Percentiles rank a stretch among this genome's conserved stretches.
Conservation (phyloP, 352 stramenopile species). For the Phytophthora litchii region DNA sequence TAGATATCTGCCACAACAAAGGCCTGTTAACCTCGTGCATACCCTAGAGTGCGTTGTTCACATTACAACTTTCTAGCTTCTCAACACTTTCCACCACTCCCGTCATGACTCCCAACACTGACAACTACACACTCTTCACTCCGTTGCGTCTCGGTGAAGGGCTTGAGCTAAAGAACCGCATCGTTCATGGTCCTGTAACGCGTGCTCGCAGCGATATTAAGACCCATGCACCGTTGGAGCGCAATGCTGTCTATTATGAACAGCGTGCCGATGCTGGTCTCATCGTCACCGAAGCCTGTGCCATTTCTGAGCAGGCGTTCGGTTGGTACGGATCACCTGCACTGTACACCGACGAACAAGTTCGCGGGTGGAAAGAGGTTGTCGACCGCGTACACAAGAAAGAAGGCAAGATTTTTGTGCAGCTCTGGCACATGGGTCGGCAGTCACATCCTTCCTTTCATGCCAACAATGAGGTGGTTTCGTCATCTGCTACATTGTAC, state of each 20-base stretch:
- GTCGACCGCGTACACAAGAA: constrained; percentile 75
- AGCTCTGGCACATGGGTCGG: constrained; percentile 87
- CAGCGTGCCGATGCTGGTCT: constrained; percentile 43
- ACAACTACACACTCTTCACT: constrained; percentile 39
- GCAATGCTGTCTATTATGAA: constrained; percentile 47
- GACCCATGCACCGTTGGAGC: constrained; percentile 25
- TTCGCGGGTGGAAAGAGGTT: constrained; percentile 47
- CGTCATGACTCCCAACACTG: constrained; percentile 19
- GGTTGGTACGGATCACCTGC: constrained; percentile 43
- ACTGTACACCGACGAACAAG: constrained; percentile 50
- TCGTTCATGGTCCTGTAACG: constrained; percentile 46
- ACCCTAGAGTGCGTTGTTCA: neutral
- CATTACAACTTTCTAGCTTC: constrained; percentile 14
- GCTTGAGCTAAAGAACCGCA: constrained; percentile 49
- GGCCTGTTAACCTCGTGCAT: no score
- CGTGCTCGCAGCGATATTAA: constrained; percentile 27
- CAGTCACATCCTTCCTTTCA: constrained; percentile 62
- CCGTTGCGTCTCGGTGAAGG: constrained; percentile 23
- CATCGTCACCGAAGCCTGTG: constrained; percentile 51
- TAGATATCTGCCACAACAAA: no score
- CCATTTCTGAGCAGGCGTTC: constrained; percentile 37
- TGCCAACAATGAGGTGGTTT: constrained; percentile 51
- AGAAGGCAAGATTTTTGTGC: constrained; percentile 71
- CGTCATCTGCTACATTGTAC: constrained; percentile 33
- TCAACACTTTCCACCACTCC: constrained; percentile 1